These are phyloP conservation scores for Deinandra increscens DNA, from an alignment of 129 eudicot genomes.

Conservation along the genomic window DNA sequence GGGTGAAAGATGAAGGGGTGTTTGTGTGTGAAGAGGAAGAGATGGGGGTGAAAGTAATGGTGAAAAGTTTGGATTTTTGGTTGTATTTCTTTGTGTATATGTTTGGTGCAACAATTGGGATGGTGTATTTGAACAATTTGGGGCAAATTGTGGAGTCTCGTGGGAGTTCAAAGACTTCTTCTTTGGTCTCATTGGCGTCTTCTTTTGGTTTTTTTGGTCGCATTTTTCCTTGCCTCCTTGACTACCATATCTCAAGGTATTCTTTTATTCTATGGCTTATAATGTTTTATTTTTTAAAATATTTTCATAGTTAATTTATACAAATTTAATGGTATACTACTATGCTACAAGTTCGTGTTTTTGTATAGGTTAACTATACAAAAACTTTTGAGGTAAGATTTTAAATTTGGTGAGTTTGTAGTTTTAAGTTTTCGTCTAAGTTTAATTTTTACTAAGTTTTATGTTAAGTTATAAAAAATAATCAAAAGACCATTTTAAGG, in stretches of 20 bases:
- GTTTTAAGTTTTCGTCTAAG: too few relatives aligned
- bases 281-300: not conserved
- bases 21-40: slow-evolving; percentile 32
- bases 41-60: slow-evolving; percentile 51
- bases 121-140: slow-evolving; percentile 83
- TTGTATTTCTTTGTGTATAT: slow-evolving; percentile 72
- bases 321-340: too few relatives aligned
- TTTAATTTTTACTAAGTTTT: too few relatives aligned
- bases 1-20: slow-evolving; percentile 32
- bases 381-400: too few relatives aligned
- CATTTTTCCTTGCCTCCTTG: slow-evolving; percentile 67
- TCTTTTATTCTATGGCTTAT: not conserved
- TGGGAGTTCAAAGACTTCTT: slow-evolving; percentile 60
- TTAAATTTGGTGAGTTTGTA: too few relatives aligned
- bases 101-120: slow-evolving; percentile 84
- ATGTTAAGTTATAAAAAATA: too few relatives aligned
- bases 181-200: slow-evolving; percentile 81
- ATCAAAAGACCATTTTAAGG: too few relatives aligned
- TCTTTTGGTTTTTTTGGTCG: slow-evolving; percentile 86
- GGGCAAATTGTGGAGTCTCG: slow-evolving; percentile 93
- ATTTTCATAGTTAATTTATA: not conserved
- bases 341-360: too few relatives aligned
- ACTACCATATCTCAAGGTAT: slow-evolving; percentile 57
- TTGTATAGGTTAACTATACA: too few relatives aligned
- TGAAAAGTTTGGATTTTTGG: slow-evolving; percentile 78